Conservation (phyloP, 768 basidiomycete species). For the Tulasnella sp. region DNA sequence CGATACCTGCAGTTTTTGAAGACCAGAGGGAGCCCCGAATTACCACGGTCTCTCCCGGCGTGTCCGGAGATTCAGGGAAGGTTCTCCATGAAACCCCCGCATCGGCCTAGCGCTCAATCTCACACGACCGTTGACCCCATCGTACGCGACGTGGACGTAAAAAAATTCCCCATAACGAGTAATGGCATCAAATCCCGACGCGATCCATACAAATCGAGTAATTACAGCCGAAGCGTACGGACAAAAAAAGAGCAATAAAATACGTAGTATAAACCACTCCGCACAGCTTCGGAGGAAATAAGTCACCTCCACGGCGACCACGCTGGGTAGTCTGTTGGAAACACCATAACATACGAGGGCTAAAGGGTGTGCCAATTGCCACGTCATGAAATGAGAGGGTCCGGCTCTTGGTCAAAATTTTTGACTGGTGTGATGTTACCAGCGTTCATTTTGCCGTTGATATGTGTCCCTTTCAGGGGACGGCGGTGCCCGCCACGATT, state of each 20-base stretch:
- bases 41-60: constrained; percentile 19
- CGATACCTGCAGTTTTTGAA: constrained; percentile 51
- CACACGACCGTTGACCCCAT: not conserved
- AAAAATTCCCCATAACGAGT: not conserved
- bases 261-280: not conserved
- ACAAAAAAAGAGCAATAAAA: constrained; percentile 20
- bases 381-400: not conserved
- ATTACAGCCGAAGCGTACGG: not conserved
- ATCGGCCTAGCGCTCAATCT: not conserved
- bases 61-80: constrained; percentile 39
- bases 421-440: not conserved
- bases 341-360: not conserved
- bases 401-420: not conserved
- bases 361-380: not conserved
- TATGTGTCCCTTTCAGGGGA: not conserved
- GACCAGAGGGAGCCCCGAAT: constrained; percentile 28
- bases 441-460: not conserved
- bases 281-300: constrained; percentile 1
- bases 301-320: not conserved
- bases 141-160: not conserved
- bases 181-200: not conserved
- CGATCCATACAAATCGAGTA: constrained; percentile 2
- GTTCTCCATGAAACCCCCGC: constrained; percentile 38
- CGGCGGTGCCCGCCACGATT: not conserved
- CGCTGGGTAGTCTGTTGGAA: not conserved